These are phyloP conservation scores for Neopestalotiopsis clavispora DNA, from an alignment of 2,329 filamentous ascomycete species.

Conservation along the genomic window DNA sequence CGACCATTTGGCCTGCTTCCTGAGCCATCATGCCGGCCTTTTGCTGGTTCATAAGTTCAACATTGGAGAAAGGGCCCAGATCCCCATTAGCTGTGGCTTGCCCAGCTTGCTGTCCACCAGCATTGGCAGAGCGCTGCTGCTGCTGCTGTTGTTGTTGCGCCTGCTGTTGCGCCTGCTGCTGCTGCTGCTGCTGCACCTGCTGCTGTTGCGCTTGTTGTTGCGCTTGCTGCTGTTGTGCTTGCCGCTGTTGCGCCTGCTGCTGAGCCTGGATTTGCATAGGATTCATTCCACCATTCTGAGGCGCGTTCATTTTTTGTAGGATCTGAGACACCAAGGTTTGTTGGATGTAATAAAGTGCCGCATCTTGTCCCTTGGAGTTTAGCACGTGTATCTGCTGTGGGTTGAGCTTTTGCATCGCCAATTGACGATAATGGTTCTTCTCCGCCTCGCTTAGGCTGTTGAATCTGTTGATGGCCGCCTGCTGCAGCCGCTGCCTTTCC, in stretches of 20 bases:
- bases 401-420: conserved; percentile 42
- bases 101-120: conserved; percentile 36
- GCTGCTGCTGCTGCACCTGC: too few relatives aligned
- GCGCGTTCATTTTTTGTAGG: conserved; percentile 19
- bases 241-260: background rate
- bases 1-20: conserved; percentile 61
- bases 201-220: too few relatives aligned
- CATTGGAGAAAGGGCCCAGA: conserved; percentile 52
- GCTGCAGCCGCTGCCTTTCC: conserved; percentile 51
- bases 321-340: conserved; percentile 44
- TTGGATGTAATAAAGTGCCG: conserved; percentile 54
- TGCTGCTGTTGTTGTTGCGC: conserved; percentile 24
- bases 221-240: too few relatives aligned
- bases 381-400: conserved; percentile 49
- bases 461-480: conserved; percentile 48
- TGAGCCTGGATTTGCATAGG: conserved; percentile 28
- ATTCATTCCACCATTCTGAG: conserved; percentile 20
- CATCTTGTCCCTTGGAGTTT: conserved; percentile 52
- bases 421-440: conserved; percentile 46
- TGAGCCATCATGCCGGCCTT: conserved; percentile 60
- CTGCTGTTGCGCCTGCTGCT: too few relatives aligned
- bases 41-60: conserved; percentile 64
- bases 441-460: conserved; percentile 47
- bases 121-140: conserved; percentile 18
- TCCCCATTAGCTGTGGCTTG: conserved; percentile 40